A percentile compares a stretch with the other conserved stretches of the same genome.
Conservation (phyloP, 1,139 yeast genomes). For the Petasospora fabianii region DNA sequence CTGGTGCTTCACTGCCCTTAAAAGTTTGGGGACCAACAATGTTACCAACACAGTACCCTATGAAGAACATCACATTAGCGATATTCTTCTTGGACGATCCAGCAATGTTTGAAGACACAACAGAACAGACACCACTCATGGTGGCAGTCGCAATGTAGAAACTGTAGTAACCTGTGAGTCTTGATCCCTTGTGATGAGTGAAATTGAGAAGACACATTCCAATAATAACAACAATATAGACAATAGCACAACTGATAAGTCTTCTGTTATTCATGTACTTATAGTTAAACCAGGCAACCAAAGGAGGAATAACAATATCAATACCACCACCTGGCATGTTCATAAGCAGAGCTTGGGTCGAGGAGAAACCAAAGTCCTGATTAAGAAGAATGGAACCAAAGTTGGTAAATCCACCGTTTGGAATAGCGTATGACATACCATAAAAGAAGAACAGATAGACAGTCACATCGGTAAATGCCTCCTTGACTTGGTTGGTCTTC, state of each 20-base stretch:
- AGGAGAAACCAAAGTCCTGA: conserved; percentile 32
- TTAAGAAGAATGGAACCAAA: conserved; percentile 39
- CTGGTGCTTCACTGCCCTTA: conserved; percentile 37
- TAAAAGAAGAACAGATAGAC: conserved; percentile 44
- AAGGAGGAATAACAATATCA: conserved; percentile 28
- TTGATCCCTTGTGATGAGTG: conserved; percentile 30
- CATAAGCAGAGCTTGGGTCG: conserved; percentile 35
- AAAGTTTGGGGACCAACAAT: conserved; percentile 45
- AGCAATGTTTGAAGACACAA: conserved; percentile 39
- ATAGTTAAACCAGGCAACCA: conserved; percentile 18
- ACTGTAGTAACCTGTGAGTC: conserved; percentile 43
- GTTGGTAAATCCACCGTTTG: conserved; percentile 51
- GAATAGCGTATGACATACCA: conserved; percentile 41
- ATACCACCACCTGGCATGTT: conserved; percentile 37
- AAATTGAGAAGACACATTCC: conserved; percentile 46
- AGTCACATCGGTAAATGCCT: conserved; percentile 38
- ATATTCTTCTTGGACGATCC: conserved; percentile 59
- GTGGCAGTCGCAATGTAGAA: conserved; percentile 20
- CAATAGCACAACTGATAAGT: conserved; percentile 5
- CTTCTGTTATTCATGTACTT: conserved; percentile 23
- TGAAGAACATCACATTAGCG: conserved; percentile 39
- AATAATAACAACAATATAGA: conserved; percentile 27
- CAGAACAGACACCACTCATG: conserved; percentile 25
- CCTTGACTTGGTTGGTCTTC: conserved; percentile 47
- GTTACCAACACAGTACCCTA: conserved; percentile 52